A percentile compares a stretch with the other conserved stretches of the same genome.
Conservation (phyloP, 2,329 filamentous ascomycete genomes). For the Scortechinia acanthostroma region DNA sequence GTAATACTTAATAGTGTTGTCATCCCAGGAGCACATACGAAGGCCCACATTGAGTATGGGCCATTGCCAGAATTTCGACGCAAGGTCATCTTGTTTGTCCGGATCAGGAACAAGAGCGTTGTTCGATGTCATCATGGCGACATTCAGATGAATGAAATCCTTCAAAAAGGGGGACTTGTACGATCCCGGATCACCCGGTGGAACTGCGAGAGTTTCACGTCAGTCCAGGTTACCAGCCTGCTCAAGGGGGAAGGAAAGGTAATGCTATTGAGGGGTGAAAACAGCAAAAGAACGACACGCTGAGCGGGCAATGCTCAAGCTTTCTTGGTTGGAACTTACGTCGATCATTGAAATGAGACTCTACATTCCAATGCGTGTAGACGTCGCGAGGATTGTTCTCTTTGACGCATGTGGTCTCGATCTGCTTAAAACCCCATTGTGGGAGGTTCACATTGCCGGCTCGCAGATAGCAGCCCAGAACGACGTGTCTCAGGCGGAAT, state of each 20-base stretch:
- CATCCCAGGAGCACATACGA: constrained; percentile 97
- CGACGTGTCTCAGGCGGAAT: constrained; percentile 78
- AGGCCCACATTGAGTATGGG: constrained; percentile 89
- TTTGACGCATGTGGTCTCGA: constrained; percentile 92
- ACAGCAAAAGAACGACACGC: constrained; percentile 3
- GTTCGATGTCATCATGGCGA: constrained; percentile 99
- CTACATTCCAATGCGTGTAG: constrained; percentile 98
- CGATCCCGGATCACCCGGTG: constrained; percentile 77
- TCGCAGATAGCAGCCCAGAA: constrained; percentile 84
- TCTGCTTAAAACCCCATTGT: constrained; percentile 99
- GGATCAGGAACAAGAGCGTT: constrained; percentile 95
- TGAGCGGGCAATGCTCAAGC: too few relatives aligned
- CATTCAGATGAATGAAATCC: constrained; percentile 95
- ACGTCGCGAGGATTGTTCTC: constrained; percentile 85
- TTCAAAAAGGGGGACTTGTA: constrained; percentile 97
- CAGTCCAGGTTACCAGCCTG: constrained; percentile 11
- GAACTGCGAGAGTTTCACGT: constrained; percentile 44
- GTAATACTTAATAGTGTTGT: constrained; percentile 94
- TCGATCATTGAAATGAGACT: constrained; percentile 88
- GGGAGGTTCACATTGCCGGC: constrained; percentile 94
- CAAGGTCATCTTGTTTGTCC: constrained; percentile 97
- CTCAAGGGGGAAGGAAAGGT: constrained; percentile 14
- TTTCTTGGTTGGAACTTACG: constrained; percentile 54
- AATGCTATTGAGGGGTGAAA: background rate
- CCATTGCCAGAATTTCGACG: constrained; percentile 98